Evolutionary conservation across 768 basidiomycete genomes (phyloP), one percentile per base, ranked within the genome.

Genomic region (Mycena amicta): DNA sequence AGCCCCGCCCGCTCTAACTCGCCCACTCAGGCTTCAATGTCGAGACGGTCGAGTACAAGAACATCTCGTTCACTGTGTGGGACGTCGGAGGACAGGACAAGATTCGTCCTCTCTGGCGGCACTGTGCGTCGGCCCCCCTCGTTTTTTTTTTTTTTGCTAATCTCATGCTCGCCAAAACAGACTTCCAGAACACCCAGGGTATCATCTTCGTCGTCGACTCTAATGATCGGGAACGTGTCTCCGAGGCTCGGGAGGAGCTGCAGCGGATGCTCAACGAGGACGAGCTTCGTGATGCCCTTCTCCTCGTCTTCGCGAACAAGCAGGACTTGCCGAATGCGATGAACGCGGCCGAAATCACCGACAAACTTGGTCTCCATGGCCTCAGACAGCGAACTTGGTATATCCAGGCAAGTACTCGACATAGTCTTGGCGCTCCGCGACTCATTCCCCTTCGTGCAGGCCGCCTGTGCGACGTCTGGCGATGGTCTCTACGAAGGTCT

Each of bases 1-100:
- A 45, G 54, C 56, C 62, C 51, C 56, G 56, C 27, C 26, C 50
- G 57, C 57, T 67, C 57, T 56, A 68, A 70, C 58, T 67, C 61
- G 27, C 55, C 60, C 52, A n/a, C 39, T 23, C 65, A 98, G 97
- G 97, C 59, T 99, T 99, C 84, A 99, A 99, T 74, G 97, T 99
- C 68, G 97, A 99, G 84, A 98, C 97, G 61, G 97, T 99, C 66
- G 96, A 98, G 77, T 98, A 99, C 81, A 98, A 98, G 86, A 99
- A 98, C 83, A 98, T 98, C 66, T 97, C 95, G 25, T 99, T 99
- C 87, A 99, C 96, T 23, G 97, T 98, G 46, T 98, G 97, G 97
- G 97, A 99, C 79, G 97, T 99, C 64, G 97, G 97, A 86, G 97
- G 96, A 69, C 96, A 99, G 80, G 96, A 99, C 81, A 99, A 98